Conservation (phyloP, 768 basidiomycete species). For the Sporobolomyces roseus region DNA sequence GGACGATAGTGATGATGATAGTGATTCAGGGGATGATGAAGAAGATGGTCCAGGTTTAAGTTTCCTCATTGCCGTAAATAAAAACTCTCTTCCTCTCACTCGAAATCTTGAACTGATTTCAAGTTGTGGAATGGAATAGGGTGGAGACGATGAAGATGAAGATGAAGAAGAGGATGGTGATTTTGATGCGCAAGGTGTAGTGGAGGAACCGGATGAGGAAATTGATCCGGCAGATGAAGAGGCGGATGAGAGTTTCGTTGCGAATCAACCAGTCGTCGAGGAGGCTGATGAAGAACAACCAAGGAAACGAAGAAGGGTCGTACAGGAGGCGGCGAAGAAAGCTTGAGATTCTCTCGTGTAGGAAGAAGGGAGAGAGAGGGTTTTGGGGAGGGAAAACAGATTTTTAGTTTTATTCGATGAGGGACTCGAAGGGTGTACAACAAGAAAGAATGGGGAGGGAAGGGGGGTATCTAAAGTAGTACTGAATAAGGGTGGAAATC, state of each 20-base stretch:
- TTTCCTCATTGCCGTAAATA: conserved; percentile 33
- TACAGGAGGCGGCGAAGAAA: conserved; percentile 44
- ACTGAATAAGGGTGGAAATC: not conserved
- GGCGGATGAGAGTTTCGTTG: conserved; percentile 24
- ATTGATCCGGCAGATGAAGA: conserved; percentile 24
- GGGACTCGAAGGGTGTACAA: not conserved
- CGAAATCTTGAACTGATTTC: not conserved
- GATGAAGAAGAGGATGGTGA: conserved; percentile 36
- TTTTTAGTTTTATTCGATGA: not conserved
- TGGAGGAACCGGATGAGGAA: conserved; percentile 39
- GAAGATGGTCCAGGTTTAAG: conserved; percentile 34
- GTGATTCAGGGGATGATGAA: conserved; percentile 28
- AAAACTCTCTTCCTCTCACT: not conserved
- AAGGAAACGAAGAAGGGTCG: conserved; percentile 27
- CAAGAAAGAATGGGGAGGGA: not conserved
- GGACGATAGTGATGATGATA: conserved; percentile 11
- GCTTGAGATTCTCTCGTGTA: no score
- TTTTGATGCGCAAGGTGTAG: conserved; percentile 25
- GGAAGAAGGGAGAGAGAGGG: no score
- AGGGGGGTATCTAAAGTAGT: no score
- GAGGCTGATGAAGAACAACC: conserved; percentile 22
- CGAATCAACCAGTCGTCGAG: conserved; percentile 2
- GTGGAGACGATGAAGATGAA: conserved; percentile 19
- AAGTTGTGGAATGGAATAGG: not conserved
- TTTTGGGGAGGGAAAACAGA: no score